Conservation (phyloP, 2,329 filamentous ascomycete genomes). For the Phyllosticta capitalensis region DNA sequence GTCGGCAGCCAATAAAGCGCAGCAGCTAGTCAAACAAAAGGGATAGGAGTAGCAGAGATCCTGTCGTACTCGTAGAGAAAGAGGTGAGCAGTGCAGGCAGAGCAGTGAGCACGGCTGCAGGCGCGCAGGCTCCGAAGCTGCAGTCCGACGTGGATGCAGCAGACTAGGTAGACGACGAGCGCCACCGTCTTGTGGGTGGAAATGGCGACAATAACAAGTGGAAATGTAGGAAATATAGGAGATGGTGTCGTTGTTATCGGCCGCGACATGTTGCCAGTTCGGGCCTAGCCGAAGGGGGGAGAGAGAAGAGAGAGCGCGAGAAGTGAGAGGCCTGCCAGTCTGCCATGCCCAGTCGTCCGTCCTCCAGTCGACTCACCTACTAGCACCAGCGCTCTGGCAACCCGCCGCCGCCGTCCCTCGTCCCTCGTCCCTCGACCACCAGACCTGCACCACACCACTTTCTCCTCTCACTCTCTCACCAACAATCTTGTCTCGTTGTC, state of each 20-base stretch:
- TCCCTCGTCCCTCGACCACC: not conserved
- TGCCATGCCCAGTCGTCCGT: too few species aligned
- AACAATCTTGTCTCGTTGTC: not conserved
- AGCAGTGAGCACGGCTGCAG: too few species aligned
- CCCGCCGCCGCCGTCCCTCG: constrained; percentile 13
- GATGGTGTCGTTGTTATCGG: constrained; percentile 7
- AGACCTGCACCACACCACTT: constrained; percentile 16
- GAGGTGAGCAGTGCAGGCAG: too few species aligned
- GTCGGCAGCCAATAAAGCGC: not conserved
- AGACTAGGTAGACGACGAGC: too few species aligned
- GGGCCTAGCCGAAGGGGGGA: constrained; percentile 9
- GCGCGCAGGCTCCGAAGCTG: too few species aligned
- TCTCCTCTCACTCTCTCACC: constrained; percentile 5
- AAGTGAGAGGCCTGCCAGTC: too few species aligned
- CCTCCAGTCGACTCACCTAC: constrained; percentile 13
- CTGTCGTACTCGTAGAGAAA: too few species aligned
- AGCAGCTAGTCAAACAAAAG: not conserved
- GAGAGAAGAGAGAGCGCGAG: constrained; percentile 6
- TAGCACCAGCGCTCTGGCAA: constrained; percentile 20
- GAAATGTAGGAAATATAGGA: not conserved
- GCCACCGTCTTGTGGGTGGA: too few species aligned
- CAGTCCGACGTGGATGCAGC: not conserved
- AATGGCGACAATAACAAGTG: too few species aligned
- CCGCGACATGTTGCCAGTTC: not conserved
- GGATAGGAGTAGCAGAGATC: too few species aligned